Base-by-base conservation (phyloP, 2,329 filamentous ascomycete species). In the Cytospora piceae region DNA sequence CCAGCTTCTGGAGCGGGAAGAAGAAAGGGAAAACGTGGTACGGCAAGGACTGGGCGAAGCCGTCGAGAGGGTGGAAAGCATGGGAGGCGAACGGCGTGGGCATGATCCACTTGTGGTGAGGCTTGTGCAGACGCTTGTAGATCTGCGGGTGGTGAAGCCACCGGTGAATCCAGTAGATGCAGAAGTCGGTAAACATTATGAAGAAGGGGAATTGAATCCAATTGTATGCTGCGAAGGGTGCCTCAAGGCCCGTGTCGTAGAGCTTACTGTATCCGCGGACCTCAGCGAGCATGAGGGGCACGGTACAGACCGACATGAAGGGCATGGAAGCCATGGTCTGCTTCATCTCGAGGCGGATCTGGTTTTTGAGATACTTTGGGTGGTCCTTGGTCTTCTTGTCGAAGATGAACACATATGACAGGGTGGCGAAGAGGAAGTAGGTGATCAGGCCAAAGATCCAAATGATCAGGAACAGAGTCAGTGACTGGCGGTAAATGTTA, bases 31-130 rank as follows among this genome's bases (percentile, higher is more conserved):
- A 97, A 71, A 97, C 72, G 80, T 98, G 94, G 81, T 98, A 98
- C 0, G 94, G 94, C 56, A 96, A 76, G 67, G 90, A 91, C 81
- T 98, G 94, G 14, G 88, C 85, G 79, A 90, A 97, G 74, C 94
- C 94, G 75, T 98, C 94, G 61, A 97, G 77, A 0, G 94, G 94
- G 81, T 98, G 93, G 85, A 98, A 98, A 65, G 94, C 94, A 75
- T 97, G 91, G 72, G 90, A 93, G 52, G 94, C 94, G 77, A 87
- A 97, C 0, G 94, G 94, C 3, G 93, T 96, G 3, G 94, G 94
- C 92, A 97, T 96, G 79, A 98, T 97, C 94, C 94, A 98, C 83
- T 97, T 97, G 88, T 98, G 94, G 80, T 98, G 94, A 70, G 93
- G 90, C 87, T 98, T 98, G 86, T 98, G 94, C 58, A 97, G 84